Conservation (phyloP, 805 yeast genomes). For the Nakazawaea pomicola region DNA sequence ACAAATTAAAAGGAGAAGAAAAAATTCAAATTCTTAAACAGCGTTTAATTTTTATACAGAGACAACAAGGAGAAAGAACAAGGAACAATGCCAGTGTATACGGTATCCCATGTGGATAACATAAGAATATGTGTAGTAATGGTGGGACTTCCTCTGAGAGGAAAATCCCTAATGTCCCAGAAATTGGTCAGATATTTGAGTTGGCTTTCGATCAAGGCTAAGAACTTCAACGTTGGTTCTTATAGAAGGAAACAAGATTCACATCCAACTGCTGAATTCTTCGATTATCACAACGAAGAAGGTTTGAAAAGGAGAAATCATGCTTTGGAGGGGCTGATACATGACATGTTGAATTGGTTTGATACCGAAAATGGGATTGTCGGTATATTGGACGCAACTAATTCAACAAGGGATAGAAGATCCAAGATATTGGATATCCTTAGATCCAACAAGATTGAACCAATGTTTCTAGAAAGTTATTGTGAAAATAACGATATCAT, state of each 20-base stretch:
- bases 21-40: too few relatives aligned
- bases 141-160: constrained; percentile 89
- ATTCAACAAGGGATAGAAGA: constrained; percentile 73
- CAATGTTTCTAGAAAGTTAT: constrained; percentile 89
- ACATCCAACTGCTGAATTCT: constrained; percentile 73
- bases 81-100: constrained; percentile 47
- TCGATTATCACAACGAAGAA: constrained; percentile 59
- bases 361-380: constrained; percentile 76
- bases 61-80: background rate
- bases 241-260: constrained; percentile 66
- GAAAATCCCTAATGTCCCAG: constrained; percentile 91
- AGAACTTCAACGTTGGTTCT: constrained; percentile 84
- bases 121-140: constrained; percentile 80
- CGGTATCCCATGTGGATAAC: constrained; percentile 59
- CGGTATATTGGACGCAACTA: constrained; percentile 92
- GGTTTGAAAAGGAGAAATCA: constrained; percentile 59
- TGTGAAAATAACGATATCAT: constrained; percentile 81
- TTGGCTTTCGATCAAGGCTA: constrained; percentile 86
- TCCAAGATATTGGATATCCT: constrained; percentile 50
- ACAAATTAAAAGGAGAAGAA: background rate
- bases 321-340: constrained; percentile 68
- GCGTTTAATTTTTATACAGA: too few relatives aligned
- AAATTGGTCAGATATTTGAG: constrained; percentile 88
- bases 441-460: constrained; percentile 66
- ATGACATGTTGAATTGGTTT: constrained; percentile 86